Evolutionary conservation across 306 rosid genomes (phyloP).

Genomic region (Glycine soja): DNA sequence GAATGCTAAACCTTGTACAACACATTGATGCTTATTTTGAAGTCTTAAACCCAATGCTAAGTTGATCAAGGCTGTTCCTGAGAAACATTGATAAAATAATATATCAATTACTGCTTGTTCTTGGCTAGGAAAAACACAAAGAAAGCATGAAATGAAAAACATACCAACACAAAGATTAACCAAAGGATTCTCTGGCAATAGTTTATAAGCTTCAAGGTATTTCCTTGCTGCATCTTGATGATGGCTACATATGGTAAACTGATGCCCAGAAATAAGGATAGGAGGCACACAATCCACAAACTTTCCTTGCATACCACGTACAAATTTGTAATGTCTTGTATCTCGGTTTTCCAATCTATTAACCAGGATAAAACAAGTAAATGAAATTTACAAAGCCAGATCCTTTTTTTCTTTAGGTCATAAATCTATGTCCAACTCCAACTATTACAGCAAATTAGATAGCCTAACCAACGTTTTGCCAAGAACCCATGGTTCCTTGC

Average conservation of each 20-base stretch:
- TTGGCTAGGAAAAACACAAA: constrained; percentile 24
- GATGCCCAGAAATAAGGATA: constrained; percentile 77
- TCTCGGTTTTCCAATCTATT: constrained; percentile 80
- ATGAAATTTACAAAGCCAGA: constrained; percentile 19
- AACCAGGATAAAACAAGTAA: constrained; percentile 40
- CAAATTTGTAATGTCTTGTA: constrained; percentile 74
- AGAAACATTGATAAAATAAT: constrained; percentile 22
- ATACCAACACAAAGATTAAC: constrained; percentile 87
- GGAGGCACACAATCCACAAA: constrained; percentile 82
- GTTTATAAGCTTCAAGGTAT: constrained; percentile 89
- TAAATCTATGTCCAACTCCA: constrained; percentile 36
- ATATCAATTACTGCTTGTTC: constrained; percentile 25
- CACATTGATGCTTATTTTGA: constrained; percentile 89
- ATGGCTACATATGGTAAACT: constrained; percentile 69
- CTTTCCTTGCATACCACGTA: constrained; percentile 68
- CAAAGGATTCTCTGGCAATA: constrained; percentile 76
- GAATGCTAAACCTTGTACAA: constrained; percentile 89
- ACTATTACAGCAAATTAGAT: constrained; percentile 14
- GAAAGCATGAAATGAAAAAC: constrained; percentile 40
- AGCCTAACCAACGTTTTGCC: constrained; percentile 32
- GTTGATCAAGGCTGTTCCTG: constrained; percentile 88
- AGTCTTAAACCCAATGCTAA: constrained; percentile 85
- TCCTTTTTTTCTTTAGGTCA: neutral
- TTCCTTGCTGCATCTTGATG: constrained; percentile 94
- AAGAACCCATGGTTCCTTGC: constrained; percentile 21